Evolutionary conservation across 2,329 filamentous ascomycete genomes (phyloP), one percentile per base, ranked within the genome.

Genomic region (Lithohypha guttulata): DNA sequence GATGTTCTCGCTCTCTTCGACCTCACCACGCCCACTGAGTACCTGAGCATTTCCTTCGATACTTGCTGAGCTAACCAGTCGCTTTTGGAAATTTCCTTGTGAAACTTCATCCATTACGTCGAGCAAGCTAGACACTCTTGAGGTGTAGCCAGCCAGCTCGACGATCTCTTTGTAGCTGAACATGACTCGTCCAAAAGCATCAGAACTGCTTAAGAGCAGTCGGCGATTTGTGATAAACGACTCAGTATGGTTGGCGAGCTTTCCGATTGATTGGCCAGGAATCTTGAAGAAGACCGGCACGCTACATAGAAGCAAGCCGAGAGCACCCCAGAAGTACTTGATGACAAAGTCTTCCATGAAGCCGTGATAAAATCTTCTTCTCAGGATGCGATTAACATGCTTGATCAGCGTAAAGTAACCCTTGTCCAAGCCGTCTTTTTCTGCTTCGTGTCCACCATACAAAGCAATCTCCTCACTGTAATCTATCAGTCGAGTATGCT

Each of bases 301-400:
- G 59, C 85, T 93, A 68, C 91, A 98, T 7, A 98, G 77, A 47
- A 94, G 62, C 48, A 98, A 71, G 1, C 91, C 91, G 29, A 98
- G 62, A 2, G 91, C 89, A 27, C 91, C 91, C 91, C 91, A 98
- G 63, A 96, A 91, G 59, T 98, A 98, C 62, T 98, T 98, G 62
- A 98, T 94, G 42, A 96, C 85, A 61, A 95, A 98, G 60, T 98
- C 91, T 59, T 98, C 91, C 89, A 96, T 95, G 54, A 98, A 81
- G n/a, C 87, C 89, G 59, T 98, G 89, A 60, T 96, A 96, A 59
- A 98, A 83, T 34, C 91, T 77, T 46, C 84, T 73, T 26, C 87
- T 75, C 45, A 98, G 65, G 49, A 96, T 95, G 55, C 93, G 80
- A 61, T 98, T 98, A 57, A 98, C 89, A 62, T 98, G 91, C 64